Conservation (phyloP, 2,329 filamentous ascomycete species). For the Epichloe elymi region DNA sequence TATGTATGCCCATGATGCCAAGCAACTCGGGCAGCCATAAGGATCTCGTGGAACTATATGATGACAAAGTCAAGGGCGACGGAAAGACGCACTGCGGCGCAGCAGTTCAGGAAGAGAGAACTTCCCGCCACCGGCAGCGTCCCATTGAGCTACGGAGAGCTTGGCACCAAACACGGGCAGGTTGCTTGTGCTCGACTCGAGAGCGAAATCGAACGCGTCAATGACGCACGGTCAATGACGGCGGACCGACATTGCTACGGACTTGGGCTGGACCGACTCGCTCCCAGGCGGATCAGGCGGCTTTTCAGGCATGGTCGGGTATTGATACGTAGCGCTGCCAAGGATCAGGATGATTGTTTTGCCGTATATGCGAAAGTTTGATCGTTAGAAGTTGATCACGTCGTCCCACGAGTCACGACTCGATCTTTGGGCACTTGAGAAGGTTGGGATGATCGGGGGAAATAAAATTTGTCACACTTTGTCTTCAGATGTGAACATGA, state of each 20-base stretch:
- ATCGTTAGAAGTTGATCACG: too few relatives aligned
- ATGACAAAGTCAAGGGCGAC: slow-evolving; percentile 46
- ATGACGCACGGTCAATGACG: slow-evolving; percentile 44
- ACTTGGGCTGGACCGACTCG: too few relatives aligned
- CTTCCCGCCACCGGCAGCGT: slow-evolving; percentile 37
- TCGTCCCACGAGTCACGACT: too few relatives aligned
- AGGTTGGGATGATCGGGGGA: too few relatives aligned
- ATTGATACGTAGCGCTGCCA: too few relatives aligned
- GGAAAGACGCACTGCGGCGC: slow-evolving; percentile 58
- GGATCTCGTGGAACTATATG: slow-evolving; percentile 47
- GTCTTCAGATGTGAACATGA: not conserved
- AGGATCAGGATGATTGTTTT: too few relatives aligned
- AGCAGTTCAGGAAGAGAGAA: slow-evolving; percentile 43
- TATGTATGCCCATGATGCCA: not conserved
- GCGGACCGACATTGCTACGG: slow-evolving; percentile 20
- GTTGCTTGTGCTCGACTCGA: slow-evolving; percentile 48
- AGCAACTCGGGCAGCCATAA: not conserved
- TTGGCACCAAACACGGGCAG: slow-evolving; percentile 46
- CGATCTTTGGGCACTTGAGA: too few relatives aligned
- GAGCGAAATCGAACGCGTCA: slow-evolving; percentile 68
- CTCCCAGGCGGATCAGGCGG: too few relatives aligned
- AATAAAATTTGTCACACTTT: too few relatives aligned
- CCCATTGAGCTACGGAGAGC: slow-evolving; percentile 30
- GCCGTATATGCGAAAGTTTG: too few relatives aligned
- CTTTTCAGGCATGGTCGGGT: too few relatives aligned